Conservation (phyloP, 164 flowering plant genomes). For the Echeveria elegans region DNA sequence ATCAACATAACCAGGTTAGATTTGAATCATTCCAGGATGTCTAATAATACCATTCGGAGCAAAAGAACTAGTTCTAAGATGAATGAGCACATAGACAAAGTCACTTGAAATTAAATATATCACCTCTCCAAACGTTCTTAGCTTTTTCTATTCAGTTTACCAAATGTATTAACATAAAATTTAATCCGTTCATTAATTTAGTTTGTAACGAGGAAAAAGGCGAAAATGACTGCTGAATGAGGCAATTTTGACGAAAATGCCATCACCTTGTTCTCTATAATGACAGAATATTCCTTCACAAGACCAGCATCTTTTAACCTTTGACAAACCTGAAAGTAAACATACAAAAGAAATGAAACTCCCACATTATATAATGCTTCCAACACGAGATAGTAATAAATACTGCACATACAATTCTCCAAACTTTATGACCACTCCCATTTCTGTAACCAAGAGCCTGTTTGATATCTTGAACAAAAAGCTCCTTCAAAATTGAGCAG, state of each 20-base stretch:
- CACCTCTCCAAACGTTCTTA: neutral
- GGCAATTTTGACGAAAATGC: neutral
- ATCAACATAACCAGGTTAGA: neutral
- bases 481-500: slow-evolving; percentile 44
- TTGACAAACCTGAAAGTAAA: slow-evolving; percentile 37
- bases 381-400: slow-evolving; percentile 1
- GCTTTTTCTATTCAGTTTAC: neutral
- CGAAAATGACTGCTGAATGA: neutral
- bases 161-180: neutral
- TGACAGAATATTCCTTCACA: slow-evolving; percentile 62
- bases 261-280: slow-evolving; percentile 58
- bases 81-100: neutral
- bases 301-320: slow-evolving; percentile 61
- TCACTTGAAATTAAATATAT: neutral
- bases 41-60: neutral
- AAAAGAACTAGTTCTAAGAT: neutral
- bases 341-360: slow-evolving; percentile 8
- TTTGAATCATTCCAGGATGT: neutral
- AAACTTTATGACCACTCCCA: slow-evolving; percentile 51
- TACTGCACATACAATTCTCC: slow-evolving; percentile 52
- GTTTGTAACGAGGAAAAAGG: neutral
- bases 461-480: slow-evolving; percentile 76
- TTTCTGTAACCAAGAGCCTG: slow-evolving; percentile 61
- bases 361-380: slow-evolving; percentile 8
- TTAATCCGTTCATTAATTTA: neutral